Conservation (phyloP, 306 rosid genomes). For the Prunus persica region Prunus_persica_NCBIv2 NC_034012.1:5732001-5732500, state of each 20-base stretch:
- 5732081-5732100: neutral
- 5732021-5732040: slow-evolving; percentile 23
- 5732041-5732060: slow-evolving; percentile 19
- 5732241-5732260: slow-evolving; percentile 1
- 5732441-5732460: slow-evolving; percentile 22
- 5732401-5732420: slow-evolving; percentile 10
- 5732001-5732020: slow-evolving; percentile 10
- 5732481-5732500: slow-evolving; percentile 21
- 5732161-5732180: slow-evolving; percentile 3
- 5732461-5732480: slow-evolving; percentile 15
- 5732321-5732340: neutral
- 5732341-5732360: slow-evolving; percentile 24
- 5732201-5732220: neutral
- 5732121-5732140: slow-evolving; percentile 48
- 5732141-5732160: slow-evolving; percentile 21
- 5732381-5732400: slow-evolving; percentile 7
- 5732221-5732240: neutral
- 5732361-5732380: slow-evolving; percentile 19
- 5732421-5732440: slow-evolving; percentile 40
- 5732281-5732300: slow-evolving; percentile 12
- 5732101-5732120: slow-evolving; percentile 41
- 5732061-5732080: slow-evolving; percentile 1
- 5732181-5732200: slow-evolving; percentile 27
- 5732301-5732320: slow-evolving; percentile 1
- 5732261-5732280: slow-evolving; percentile 25